These are phyloP conservation scores for Saccharomyces hybrid DNA, from an alignment of 1,139 yeast genomes.

Conservation along the genomic window DNA sequence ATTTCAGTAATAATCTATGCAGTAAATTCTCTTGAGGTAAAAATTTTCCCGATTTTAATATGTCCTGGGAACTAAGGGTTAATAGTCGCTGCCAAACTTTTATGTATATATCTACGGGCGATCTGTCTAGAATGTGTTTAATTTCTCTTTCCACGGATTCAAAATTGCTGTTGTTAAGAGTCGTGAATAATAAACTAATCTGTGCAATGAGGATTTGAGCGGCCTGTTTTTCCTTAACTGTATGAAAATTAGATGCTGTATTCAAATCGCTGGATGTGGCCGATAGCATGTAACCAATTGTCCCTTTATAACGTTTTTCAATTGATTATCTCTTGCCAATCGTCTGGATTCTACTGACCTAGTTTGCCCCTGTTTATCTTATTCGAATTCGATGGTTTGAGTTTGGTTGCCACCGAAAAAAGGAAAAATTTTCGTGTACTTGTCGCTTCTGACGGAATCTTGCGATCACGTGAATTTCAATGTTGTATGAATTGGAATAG, in stretches of 20 bases:
- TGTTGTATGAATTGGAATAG: neutral
- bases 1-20: constrained; percentile 19
- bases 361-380: constrained; percentile 1
- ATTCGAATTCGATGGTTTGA: neutral
- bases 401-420: neutral
- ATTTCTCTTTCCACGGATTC: constrained; percentile 16
- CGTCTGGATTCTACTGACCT: neutral
- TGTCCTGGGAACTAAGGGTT: constrained; percentile 16
- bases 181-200: constrained; percentile 22
- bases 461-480: neutral
- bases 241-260: constrained; percentile 6
- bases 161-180: constrained; percentile 18
- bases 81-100: constrained; percentile 25
- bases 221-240: constrained; percentile 20
- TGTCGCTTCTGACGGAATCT: neutral
- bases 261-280: constrained; percentile 6
- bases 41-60: constrained; percentile 12
- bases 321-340: neutral
- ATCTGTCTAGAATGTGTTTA: constrained; percentile 17
- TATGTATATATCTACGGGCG: constrained; percentile 16
- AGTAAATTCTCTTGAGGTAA: constrained; percentile 12
- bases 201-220: constrained; percentile 24
- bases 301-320: constrained; percentile 2
- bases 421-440: neutral
- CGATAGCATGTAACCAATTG: constrained; percentile 22